Base-by-base conservation (phyloP, 2,329 filamentous ascomycete genomes). In the Aspergillus sclerotialis region DNA sequence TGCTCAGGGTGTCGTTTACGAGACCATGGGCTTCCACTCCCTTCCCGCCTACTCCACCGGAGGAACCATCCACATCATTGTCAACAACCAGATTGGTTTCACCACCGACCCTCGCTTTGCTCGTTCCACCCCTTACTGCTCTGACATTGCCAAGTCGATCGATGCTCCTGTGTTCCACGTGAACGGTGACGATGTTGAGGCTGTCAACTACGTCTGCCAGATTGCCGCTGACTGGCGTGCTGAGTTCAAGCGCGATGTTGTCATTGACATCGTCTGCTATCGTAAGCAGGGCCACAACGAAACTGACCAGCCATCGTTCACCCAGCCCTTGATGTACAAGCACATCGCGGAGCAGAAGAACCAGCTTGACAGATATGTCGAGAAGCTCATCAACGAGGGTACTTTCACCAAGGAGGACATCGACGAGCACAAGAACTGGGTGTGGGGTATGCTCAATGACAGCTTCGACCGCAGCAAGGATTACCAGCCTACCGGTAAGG, bases 1-100 rank as follows among this genome's bases (percentile, higher is more conserved):
- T 48, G 92, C 82, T 27, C 92, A 98, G 69, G 92, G 92, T 71
- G 76, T 98, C 42, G 92, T 98, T 44, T 98, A 98, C 67, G 92
- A 98, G 68, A 96, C 89, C 55, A 84, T 98, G 66, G 92, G 92
- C 44, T 95, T 98, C 80, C 84, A 94, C 69, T 84, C 87, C 33
- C 80, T 98, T 24, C 92, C 92, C 18, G 86, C 84, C 49, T 98
- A 95, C 71, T 94, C 93, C 31, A 96, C 92, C 35, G 92, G 92
- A 53, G 92, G 92, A 58, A 98, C 92, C 38, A 85, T 98, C 53
- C 92, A 98, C 68, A 75, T 98, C 47, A 81, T 98, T 39, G 90
- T 96, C 51, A 98, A 98, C 79, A 98, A 98, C 76, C 92, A 98
- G 75, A 98, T 98, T 63, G 92, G 92, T 65, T 98, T 98, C 75